These are phyloP conservation scores for Pythium aristosporum DNA, from an alignment of 352 stramenopile genomes.

Conservation along the genomic window DNA sequence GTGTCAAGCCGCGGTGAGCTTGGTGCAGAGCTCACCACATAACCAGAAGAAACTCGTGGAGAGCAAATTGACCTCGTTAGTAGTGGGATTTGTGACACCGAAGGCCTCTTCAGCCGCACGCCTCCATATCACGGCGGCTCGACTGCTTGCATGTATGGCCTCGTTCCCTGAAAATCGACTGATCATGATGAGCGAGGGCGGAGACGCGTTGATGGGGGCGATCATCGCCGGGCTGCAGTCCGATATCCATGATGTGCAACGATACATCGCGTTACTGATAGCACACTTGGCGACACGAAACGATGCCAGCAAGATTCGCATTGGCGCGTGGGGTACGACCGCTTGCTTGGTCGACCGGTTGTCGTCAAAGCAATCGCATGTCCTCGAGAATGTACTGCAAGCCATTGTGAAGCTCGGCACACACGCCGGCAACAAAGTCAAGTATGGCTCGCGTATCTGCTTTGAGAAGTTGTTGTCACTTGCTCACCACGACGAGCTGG, in stretches of 20 bases:
- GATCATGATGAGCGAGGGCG: constrained; percentile 41
- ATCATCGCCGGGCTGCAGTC: constrained; percentile 48
- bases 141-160: constrained; percentile 49
- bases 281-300: constrained; percentile 61
- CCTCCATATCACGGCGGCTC: constrained; percentile 34
- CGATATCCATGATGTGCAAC: constrained; percentile 54
- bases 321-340: constrained; percentile 47
- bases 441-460: constrained; percentile 66
- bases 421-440: constrained; percentile 77
- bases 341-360: constrained; percentile 56
- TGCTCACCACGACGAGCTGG: constrained; percentile 59
- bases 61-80: constrained; percentile 29
- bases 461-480: constrained; percentile 72
- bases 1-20: constrained; percentile 46
- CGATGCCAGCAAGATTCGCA: constrained; percentile 55
- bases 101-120: constrained; percentile 12
- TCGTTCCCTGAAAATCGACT: constrained; percentile 47
- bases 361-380: constrained; percentile 61
- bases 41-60: constrained; percentile 50
- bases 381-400: constrained; percentile 69
- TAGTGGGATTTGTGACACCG: constrained; percentile 35
- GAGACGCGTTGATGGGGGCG: constrained; percentile 33
- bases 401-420: constrained; percentile 67
- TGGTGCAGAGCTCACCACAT: constrained; percentile 33
- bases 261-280: constrained; percentile 53